Conservation (phyloP, 2,329 filamentous ascomycete genomes). For the Lasiodiplodia theobromae region DNA sequence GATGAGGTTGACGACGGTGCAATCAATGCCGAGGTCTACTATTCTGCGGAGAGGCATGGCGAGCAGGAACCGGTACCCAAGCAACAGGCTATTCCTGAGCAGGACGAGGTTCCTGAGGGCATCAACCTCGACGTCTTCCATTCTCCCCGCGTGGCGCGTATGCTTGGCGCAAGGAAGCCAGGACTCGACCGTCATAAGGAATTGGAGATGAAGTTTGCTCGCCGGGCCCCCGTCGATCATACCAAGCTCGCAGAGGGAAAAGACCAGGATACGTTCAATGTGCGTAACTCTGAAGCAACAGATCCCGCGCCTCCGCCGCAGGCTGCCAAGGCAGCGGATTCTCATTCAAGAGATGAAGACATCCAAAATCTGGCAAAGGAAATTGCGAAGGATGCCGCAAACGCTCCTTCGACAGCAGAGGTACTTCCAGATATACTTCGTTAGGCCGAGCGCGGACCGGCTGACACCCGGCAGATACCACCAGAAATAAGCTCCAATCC, state of each 20-base stretch:
- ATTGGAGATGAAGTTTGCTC: constrained; percentile 44
- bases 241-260: constrained; percentile 45
- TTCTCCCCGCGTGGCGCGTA: constrained; percentile 63
- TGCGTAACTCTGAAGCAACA: constrained; percentile 33
- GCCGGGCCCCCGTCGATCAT: constrained; percentile 47
- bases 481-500: constrained; percentile 38
- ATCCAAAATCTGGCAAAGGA: constrained; percentile 56
- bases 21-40: constrained; percentile 65
- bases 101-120: constrained; percentile 62
- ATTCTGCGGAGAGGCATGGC: constrained; percentile 43
- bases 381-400: constrained; percentile 53
- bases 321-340: constrained; percentile 28
- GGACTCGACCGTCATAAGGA: constrained; percentile 31
- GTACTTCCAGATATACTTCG: constrained; percentile 34
- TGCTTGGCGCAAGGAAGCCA: constrained; percentile 54
- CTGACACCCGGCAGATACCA: constrained; percentile 53
- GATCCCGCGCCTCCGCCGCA: constrained; percentile 5
- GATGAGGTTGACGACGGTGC: constrained; percentile 50
- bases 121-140: constrained; percentile 69
- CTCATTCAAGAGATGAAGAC: constrained; percentile 40
- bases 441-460: constrained; percentile 45
- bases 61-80: constrained; percentile 41
- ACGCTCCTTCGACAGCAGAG: constrained; percentile 38
- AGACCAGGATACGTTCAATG: constrained; percentile 47
- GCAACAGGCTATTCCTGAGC: constrained; percentile 38